phyloP scores from a whole-genome alignment of 805 yeast genomes.

The Metschnikowia proteae region DNA sequence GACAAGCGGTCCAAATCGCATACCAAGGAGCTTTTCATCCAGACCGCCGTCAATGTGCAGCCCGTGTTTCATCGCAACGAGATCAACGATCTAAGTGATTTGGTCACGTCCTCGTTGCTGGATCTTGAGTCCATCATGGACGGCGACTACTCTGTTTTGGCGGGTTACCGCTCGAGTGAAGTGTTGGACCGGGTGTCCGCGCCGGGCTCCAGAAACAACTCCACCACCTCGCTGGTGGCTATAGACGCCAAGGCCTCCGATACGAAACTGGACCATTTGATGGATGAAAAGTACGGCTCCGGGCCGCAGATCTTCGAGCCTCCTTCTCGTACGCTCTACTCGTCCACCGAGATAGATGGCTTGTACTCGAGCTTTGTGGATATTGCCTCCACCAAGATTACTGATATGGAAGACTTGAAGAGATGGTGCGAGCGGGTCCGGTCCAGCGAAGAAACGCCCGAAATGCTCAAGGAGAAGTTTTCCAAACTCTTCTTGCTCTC shows the following conservation, averaged over 20 bases:
- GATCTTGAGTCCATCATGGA: constrained; percentile 64
- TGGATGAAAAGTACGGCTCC: background rate
- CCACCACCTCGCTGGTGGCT: constrained; percentile 7
- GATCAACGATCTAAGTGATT: constrained; percentile 78
- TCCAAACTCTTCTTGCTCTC: constrained; percentile 73
- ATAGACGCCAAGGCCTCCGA: constrained; percentile 6
- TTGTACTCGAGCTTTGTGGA: constrained; percentile 66
- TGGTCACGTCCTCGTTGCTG: constrained; percentile 59
- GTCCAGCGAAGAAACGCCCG: constrained; percentile 18
- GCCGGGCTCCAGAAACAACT: background rate
- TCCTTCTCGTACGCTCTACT: constrained; percentile 17
- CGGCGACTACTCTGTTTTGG: constrained; percentile 38
- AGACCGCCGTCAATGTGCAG: constrained; percentile 92
- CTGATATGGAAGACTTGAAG: constrained; percentile 33
- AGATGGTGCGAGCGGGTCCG: constrained; percentile 39
- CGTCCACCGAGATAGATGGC: constrained; percentile 58
- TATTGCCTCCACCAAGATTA: constrained; percentile 43
- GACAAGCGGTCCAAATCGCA: constrained; percentile 94
- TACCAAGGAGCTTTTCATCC: constrained; percentile 85
- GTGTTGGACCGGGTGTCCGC: constrained; percentile 2
- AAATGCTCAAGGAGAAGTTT: constrained; percentile 29
- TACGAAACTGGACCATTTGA: constrained; percentile 2
- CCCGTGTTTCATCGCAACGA: constrained; percentile 93
- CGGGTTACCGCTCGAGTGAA: constrained; percentile 10
- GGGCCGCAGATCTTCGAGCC: background rate